Base-by-base conservation (phyloP, 2,329 filamentous ascomycete genomes). In the Coniochaeta sp. region DNA sequence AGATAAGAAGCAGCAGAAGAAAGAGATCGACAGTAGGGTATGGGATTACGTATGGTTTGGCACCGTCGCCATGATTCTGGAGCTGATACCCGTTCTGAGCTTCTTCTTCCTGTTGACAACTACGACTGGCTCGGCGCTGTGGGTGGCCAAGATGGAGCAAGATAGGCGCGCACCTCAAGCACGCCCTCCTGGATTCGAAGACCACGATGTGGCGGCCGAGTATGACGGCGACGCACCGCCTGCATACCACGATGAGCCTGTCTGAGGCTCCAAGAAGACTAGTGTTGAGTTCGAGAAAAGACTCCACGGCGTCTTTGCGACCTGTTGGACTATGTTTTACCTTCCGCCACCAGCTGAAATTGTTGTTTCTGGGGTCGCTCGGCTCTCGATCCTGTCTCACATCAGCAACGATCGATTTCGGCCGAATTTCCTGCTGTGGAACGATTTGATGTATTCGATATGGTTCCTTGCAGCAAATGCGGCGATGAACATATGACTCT, bases 11-110 rank as follows among this genome's bases (percentile, higher is more conserved):
- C 84, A 96, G 70, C 81, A 86, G 64, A 90, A 90, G 67, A 78
- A 77, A 31, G 91, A 89, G 67, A 83, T 93, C 31, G 81, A 81
- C 62, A 79, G 78, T 50, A 82, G 89, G 59, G 79, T 84, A 63
- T 90, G 90, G 84, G 90, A 95, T 62, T 98, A 97, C 71, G 88
- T 91, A 16, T 96, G 91, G 91, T 97, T 98, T 69, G 95, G 95
- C 17, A 91, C 89, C 0, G 81, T 95, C 4, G 90, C 92, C 57
- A 85, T 97, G 77, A 72, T 91, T 7, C 75, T 98, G 31, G 91
- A 97, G 75, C 81, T 98, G n/a, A 81, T 97, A 9, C 95, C 95
- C 1, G 81, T 93, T 14, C 74, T 97, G 57, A 96, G 90, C n/a
- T 96, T 99, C 81, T 87, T 98, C 70, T 97, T 98, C 72, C 80